Evolutionary conservation across 2,329 filamentous ascomycete genomes (phyloP), one percentile per base, ranked within the genome.

Genomic region (Furcasterigmium furcatum): DNA sequence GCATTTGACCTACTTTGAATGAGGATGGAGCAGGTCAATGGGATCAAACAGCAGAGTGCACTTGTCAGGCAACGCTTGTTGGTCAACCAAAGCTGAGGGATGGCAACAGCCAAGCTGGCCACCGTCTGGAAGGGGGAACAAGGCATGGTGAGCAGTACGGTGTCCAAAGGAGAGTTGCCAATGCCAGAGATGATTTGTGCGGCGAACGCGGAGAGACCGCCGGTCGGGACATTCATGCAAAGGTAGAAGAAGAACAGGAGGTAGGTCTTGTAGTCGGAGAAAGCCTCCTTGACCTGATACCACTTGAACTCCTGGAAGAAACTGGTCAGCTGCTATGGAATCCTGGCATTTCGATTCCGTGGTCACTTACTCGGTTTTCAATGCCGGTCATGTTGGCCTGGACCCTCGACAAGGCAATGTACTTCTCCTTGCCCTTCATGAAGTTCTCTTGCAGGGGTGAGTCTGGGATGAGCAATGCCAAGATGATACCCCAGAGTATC

Each of bases 181-280:
- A 77, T 74, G 1, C 74, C 72, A 48, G 75, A 53, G 53, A 79
- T 75, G 46, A 79, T 75, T 21, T 77, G 63, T 0, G 72, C 76
- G 4, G 72, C 73, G 44, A 79, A 80, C 5, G 51, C 51, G 10
- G 53, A 53, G 4, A 65, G 50, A 1, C 59, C 62, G 5, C 60
- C 62, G 7, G 54, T 58, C 2, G 62, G 58, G 2, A 65, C 50
- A 13, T 52, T 54, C 24, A 55, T 56, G 12, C 55, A 52, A 4
- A 62, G 46, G 16, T 51, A 54, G 9, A 60, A 58, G 4, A 60
- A 29, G 36, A 60, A 58, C 19, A 62, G 53, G 1, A 59, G 47
- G 55, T 61, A 66, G 2, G 55, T 57, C 38, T 65, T 61, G 4
- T 55, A 54, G 44, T 67, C 64, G 7, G 46, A 46, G 8, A 66